phyloP scores from a whole-genome alignment of 805 yeast genomes.

The Kodamaea lidongshanica region DNA sequence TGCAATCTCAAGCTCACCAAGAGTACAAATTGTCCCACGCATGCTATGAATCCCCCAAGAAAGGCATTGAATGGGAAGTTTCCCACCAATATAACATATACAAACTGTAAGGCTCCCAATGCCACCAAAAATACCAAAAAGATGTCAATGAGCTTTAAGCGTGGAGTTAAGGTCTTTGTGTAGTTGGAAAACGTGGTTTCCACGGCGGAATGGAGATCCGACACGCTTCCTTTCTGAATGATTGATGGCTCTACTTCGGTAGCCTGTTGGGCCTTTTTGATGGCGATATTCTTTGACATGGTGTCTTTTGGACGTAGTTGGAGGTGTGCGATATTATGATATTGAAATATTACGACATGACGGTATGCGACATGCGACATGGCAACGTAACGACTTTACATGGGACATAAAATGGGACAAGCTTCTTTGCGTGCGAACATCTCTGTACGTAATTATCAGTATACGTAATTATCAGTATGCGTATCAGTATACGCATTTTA shows the following conservation, averaged over 20 bases:
- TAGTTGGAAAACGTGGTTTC: constrained; percentile 31
- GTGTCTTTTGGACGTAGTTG: too few species aligned
- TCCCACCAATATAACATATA: constrained; percentile 70
- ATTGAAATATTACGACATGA: too few species aligned
- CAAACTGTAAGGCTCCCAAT: constrained; percentile 73
- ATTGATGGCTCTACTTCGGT: constrained; percentile 1
- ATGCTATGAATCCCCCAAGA: constrained; percentile 82
- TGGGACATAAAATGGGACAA: too few species aligned
- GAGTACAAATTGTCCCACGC: constrained; percentile 94
- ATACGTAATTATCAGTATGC: too few species aligned
- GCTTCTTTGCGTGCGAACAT: too few species aligned
- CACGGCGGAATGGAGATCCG: constrained; percentile 26
- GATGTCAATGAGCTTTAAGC: constrained; percentile 64
- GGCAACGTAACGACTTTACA: too few species aligned
- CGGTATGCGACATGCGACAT: too few species aligned
- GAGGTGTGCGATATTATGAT: too few species aligned
- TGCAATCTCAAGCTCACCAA: constrained; percentile 80
- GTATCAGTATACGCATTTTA: too few species aligned
- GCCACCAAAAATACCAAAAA: constrained; percentile 70
- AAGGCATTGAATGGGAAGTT: constrained; percentile 97
- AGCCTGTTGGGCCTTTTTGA: constrained; percentile 16
- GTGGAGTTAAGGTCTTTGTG: constrained; percentile 31
- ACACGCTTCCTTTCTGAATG: constrained; percentile 5
- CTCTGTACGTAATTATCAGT: too few species aligned
- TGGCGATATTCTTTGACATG: constrained; percentile 38